These are phyloP conservation scores for Trametes elegans DNA, from an alignment of 768 basidiomycete genomes.

Conservation along the genomic window DNA sequence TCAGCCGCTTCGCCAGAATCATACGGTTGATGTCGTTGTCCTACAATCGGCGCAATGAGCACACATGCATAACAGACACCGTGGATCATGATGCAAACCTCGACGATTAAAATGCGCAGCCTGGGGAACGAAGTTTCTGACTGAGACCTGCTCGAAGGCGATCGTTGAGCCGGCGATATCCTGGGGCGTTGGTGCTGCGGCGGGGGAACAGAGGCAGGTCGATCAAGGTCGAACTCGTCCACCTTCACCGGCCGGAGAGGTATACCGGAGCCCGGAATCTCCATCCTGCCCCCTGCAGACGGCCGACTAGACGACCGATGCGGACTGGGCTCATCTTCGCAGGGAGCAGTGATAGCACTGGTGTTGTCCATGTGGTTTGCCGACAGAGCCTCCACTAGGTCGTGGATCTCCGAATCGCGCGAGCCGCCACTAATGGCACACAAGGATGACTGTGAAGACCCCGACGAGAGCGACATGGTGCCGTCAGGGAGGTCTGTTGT, in stretches of 20 bases:
- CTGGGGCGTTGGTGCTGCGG: not conserved
- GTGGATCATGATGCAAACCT: too few relatives aligned
- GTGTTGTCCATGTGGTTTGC: slow-evolving; percentile 21
- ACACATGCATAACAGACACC: not conserved
- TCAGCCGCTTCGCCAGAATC: slow-evolving; percentile 67
- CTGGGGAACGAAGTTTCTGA: slow-evolving; percentile 5
- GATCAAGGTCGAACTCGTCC: slow-evolving; percentile 19
- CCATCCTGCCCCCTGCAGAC: not conserved
- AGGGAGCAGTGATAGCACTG: not conserved
- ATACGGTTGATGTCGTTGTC: slow-evolving; percentile 74
- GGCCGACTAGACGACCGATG: not conserved
- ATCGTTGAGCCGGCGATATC: not conserved
- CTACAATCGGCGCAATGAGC: slow-evolving; percentile 32
- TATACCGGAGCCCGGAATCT: slow-evolving; percentile 27
- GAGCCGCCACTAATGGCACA: slow-evolving; percentile 27
- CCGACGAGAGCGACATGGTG: slow-evolving; percentile 20
- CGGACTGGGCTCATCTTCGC: too few relatives aligned
- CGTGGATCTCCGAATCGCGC: slow-evolving; percentile 31
- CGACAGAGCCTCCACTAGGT: slow-evolving; percentile 48
- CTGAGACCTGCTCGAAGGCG: not conserved
- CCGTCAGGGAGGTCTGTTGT: slow-evolving; percentile 34
- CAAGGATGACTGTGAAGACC: slow-evolving; percentile 20
- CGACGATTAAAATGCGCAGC: slow-evolving; percentile 61
- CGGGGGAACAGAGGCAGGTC: not conserved
- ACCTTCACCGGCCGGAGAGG: slow-evolving; percentile 39